These are phyloP conservation scores for Metarhizium brunneum DNA, from an alignment of 2,329 filamentous ascomycete species.

Conservation along the genomic window DNA sequence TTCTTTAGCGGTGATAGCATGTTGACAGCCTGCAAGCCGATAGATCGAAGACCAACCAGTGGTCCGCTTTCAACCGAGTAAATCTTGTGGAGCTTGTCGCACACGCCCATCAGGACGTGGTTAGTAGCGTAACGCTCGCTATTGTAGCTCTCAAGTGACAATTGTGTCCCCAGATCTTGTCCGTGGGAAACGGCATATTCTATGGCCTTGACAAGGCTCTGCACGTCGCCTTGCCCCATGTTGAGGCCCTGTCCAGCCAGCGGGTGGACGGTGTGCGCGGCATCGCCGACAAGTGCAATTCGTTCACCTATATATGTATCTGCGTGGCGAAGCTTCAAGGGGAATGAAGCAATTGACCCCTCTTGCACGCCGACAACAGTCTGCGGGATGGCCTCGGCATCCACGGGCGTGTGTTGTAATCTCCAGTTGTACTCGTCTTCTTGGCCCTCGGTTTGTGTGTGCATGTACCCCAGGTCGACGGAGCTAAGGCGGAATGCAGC, in stretches of 20 bases:
- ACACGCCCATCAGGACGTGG: constrained; percentile 66
- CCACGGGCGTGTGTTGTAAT: constrained; percentile 55
- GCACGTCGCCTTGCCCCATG: constrained; percentile 82
- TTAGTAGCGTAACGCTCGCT: constrained; percentile 76
- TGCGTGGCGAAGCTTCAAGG: constrained; percentile 84
- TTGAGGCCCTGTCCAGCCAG: constrained; percentile 93
- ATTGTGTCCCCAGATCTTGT: constrained; percentile 71
- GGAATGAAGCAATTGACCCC: constrained; percentile 78
- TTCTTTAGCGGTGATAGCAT: constrained; percentile 66
- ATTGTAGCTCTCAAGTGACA: constrained; percentile 75
- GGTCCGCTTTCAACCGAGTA: constrained; percentile 77
- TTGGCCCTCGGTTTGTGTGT: constrained; percentile 50
- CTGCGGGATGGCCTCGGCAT: constrained; percentile 51
- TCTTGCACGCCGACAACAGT: constrained; percentile 62
- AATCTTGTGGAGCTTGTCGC: constrained; percentile 86
- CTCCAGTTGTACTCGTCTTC: constrained; percentile 80
- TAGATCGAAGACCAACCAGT: constrained; percentile 67
- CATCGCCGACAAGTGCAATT: constrained; percentile 87
- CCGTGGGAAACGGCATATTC: constrained; percentile 71
- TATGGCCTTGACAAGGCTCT: constrained; percentile 66
- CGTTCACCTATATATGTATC: constrained; percentile 85
- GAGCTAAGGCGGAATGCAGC: constrained; percentile 78
- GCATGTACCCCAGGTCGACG: constrained; percentile 76
- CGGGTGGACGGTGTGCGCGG: constrained; percentile 90
- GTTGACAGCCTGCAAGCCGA: constrained; percentile 71